Evolutionary conservation across 1,284 basidiomycete genomes (phyloP).

Genomic region (Boletus mariae): DNA sequence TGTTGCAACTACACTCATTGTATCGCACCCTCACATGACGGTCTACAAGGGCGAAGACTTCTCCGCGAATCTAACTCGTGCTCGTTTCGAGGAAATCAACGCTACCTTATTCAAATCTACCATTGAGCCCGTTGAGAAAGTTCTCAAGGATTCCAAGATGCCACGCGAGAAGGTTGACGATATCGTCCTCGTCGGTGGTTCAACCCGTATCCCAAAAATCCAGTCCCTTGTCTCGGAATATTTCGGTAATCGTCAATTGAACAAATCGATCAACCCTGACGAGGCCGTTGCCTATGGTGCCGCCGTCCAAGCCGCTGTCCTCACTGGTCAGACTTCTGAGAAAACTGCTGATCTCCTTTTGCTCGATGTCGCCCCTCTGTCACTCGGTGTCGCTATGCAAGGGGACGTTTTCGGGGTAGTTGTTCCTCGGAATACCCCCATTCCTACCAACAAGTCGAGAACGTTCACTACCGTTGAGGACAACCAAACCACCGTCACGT

Average conservation of each 20-base stretch:
- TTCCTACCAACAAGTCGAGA: conserved; percentile 95
- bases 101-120: conserved; percentile 93
- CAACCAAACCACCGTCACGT: conserved; percentile 97
- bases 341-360: conserved; percentile 94
- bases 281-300: conserved; percentile 96
- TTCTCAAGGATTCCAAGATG: conserved; percentile 99
- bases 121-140: conserved; percentile 97
- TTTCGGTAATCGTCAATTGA: conserved; percentile 95
- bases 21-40: conserved; percentile 11
- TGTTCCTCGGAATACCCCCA: conserved; percentile 95
- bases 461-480: conserved; percentile 98
- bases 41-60: conserved; percentile 78
- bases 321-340: conserved; percentile 94
- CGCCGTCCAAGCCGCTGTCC: conserved; percentile 94
- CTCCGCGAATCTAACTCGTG: conserved; percentile 95
- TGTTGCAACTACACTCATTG: conserved; percentile 19
- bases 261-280: conserved; percentile 98
- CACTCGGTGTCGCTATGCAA: conserved; percentile 98
- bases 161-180: conserved; percentile 96
- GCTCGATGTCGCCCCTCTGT: conserved; percentile 94
- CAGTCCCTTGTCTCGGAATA: conserved; percentile 97
- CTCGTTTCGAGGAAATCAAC: conserved; percentile 99
- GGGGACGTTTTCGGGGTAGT: conserved; percentile 97
- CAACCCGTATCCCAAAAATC: conserved; percentile 99
- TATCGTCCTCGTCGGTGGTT: conserved; percentile 99